phyloP scores from a whole-genome alignment of 768 basidiomycete species.

The Russula earlei region DNA sequence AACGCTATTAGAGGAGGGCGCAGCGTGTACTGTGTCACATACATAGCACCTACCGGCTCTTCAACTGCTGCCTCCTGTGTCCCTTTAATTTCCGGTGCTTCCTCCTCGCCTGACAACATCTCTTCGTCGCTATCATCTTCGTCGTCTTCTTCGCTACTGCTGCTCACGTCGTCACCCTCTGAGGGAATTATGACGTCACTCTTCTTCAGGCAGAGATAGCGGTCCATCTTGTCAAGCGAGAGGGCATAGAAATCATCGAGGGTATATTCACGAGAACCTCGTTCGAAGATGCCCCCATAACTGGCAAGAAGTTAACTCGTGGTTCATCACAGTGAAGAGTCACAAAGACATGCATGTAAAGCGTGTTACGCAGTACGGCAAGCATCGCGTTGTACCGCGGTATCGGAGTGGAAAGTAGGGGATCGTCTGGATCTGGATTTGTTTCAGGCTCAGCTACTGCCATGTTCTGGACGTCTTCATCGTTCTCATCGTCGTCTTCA shows the following conservation, averaged over 20 bases:
- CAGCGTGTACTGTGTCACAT: neutral
- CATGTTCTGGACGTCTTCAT: constrained; percentile 17
- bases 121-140: constrained; percentile 40
- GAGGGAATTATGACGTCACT: constrained; percentile 52
- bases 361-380: constrained; percentile 69
- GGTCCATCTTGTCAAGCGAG: constrained; percentile 77
- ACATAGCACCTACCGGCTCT: constrained; percentile 19
- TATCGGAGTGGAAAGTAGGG: constrained; percentile 51
- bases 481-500: constrained; percentile 22
- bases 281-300: constrained; percentile 85
- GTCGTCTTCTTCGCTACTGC: constrained; percentile 51
- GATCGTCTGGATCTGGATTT: constrained; percentile 53
- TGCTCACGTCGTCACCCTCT: constrained; percentile 53
- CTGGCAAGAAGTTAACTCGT: constrained; percentile 30
- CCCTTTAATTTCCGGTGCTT: constrained; percentile 19
- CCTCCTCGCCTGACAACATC: constrained; percentile 27
- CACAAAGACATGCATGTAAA: constrained; percentile 62
- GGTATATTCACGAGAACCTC: constrained; percentile 75
- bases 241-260: constrained; percentile 82
- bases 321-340: neutral
- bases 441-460: constrained; percentile 34
- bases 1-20: neutral
- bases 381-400: constrained; percentile 85
- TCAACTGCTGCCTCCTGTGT: constrained; percentile 22
- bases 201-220: constrained; percentile 62